These are phyloP conservation scores for Daphne laureola DNA, from an alignment of 441 rosid genomes.

Conservation along the genomic window DNA sequence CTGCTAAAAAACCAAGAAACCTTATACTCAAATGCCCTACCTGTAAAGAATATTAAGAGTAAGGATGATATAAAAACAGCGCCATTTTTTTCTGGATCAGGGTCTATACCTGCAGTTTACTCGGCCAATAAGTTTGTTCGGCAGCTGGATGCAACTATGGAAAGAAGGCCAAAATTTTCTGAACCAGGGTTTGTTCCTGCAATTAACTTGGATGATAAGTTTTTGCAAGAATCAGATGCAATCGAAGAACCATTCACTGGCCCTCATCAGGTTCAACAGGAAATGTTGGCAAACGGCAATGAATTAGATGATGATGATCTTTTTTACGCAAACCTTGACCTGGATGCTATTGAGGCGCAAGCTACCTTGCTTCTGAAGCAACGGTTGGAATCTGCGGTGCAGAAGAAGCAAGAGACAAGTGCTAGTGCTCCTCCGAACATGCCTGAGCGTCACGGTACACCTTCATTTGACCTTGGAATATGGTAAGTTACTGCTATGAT, in stretches of 20 bases:
- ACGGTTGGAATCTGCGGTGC: slow-evolving; percentile 23
- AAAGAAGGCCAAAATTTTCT: slow-evolving; percentile 46
- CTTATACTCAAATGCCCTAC: slow-evolving; percentile 21
- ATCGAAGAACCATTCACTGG: slow-evolving; percentile 17
- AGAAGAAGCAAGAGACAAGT: slow-evolving; percentile 27
- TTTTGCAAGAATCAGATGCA: slow-evolving; percentile 25
- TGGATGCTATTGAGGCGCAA: slow-evolving; percentile 84
- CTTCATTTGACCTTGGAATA: slow-evolving; percentile 93
- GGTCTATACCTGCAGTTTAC: slow-evolving; percentile 41
- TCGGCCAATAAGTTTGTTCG: slow-evolving; percentile 44
- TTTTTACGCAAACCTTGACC: slow-evolving; percentile 68
- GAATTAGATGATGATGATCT: slow-evolving; percentile 37
- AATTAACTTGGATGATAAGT: slow-evolving; percentile 55
- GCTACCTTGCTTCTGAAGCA: slow-evolving; percentile 54
- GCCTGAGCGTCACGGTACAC: slow-evolving; percentile 31
- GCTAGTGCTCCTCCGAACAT: slow-evolving; percentile 16
- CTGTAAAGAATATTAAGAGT: slow-evolving; percentile 18
- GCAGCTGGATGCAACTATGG: slow-evolving; percentile 36
- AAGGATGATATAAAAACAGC: slow-evolving; percentile 48
- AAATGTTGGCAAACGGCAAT: slow-evolving; percentile 15
- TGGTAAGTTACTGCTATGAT: slow-evolving; percentile 17
- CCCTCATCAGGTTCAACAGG: slow-evolving; percentile 17
- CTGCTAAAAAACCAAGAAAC: slow-evolving; percentile 22
- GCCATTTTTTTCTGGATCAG: slow-evolving; percentile 33
- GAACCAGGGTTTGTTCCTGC: slow-evolving; percentile 35